A percentile compares a stretch with the other conserved stretches of the same genome.
phyloP scores from a whole-genome alignment of 768 basidiomycete species.

The Suillus tomentosus region DNA sequence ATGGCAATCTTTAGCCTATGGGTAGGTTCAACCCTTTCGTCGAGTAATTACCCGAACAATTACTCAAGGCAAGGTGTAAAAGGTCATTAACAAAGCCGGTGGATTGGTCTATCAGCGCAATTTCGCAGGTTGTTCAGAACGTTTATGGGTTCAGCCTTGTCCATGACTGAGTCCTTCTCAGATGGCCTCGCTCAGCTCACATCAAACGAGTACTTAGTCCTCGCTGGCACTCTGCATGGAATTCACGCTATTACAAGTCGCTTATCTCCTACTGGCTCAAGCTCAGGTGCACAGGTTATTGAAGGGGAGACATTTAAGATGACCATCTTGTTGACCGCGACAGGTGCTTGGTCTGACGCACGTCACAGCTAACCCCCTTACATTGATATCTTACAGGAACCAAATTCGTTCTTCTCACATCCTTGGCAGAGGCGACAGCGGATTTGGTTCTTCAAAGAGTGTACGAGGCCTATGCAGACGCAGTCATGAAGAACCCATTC shows the following conservation, averaged over 20 bases:
- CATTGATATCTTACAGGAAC: slow-evolving; percentile 58
- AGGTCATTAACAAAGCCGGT: slow-evolving; percentile 98
- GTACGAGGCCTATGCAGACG: slow-evolving; percentile 92
- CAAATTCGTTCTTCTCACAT: slow-evolving; percentile 92
- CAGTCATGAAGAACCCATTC: slow-evolving; percentile 99
- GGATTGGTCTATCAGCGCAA: slow-evolving; percentile 93
- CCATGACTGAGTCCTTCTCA: slow-evolving; percentile 32
- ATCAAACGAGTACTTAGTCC: slow-evolving; percentile 92
- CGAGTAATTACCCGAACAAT: neutral
- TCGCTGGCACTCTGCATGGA: slow-evolving; percentile 95
- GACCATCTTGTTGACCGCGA: slow-evolving; percentile 85
- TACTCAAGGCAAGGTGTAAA: slow-evolving; percentile 18
- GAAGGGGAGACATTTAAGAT: slow-evolving; percentile 96
- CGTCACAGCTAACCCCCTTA: neutral
- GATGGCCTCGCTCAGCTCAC: slow-evolving; percentile 91
- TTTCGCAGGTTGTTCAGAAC: slow-evolving; percentile 68
- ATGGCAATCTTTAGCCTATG: slow-evolving; percentile 86
- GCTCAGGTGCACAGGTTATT: slow-evolving; percentile 92
- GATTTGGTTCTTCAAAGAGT: slow-evolving; percentile 77
- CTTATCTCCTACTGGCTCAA: slow-evolving; percentile 77
- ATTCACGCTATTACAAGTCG: slow-evolving; percentile 98
- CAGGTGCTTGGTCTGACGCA: slow-evolving; percentile 54
- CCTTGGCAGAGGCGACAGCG: slow-evolving; percentile 69
- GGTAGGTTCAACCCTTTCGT: slow-evolving; percentile 45
- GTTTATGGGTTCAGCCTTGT: neutral